These are phyloP conservation scores for Dactylonectria macrodidyma DNA, from an alignment of 2,329 filamentous ascomycete species.

Conservation along the genomic window DNA sequence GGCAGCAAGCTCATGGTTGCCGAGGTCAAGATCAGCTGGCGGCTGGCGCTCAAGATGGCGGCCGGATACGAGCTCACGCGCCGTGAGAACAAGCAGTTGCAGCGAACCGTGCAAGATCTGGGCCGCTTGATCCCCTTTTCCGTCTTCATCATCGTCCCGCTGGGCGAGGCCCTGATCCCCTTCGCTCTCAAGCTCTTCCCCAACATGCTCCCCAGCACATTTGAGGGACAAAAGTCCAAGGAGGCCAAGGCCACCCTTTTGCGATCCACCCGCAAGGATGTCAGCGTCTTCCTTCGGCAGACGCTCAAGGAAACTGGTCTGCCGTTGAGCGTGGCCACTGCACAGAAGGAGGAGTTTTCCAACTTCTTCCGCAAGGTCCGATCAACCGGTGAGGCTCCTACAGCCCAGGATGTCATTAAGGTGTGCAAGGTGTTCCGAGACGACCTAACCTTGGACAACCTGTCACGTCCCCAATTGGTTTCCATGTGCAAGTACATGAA, in stretches of 20 bases:
- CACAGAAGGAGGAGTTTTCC: conserved; percentile 93
- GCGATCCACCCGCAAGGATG: conserved; percentile 90
- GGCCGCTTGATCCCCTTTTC: conserved; percentile 95
- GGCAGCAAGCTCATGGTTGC: conserved; percentile 94
- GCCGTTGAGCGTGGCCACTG: conserved; percentile 85
- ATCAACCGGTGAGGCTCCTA: conserved; percentile 91
- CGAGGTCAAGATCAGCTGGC: conserved; percentile 93
- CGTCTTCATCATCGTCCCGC: conserved; percentile 96
- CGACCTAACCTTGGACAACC: conserved; percentile 95
- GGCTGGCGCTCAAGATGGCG: conserved; percentile 95
- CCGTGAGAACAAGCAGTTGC: conserved; percentile 92
- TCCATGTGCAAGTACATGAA: conserved; percentile 99
- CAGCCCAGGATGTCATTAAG: conserved; percentile 93
- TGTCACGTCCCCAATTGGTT: conserved; percentile 94
- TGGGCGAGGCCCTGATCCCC: conserved; percentile 93
- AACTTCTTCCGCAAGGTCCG: conserved; percentile 98
- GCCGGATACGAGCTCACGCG: conserved; percentile 96
- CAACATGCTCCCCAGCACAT: conserved; percentile 97
- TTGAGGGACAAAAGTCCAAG: conserved; percentile 91
- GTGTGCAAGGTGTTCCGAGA: conserved; percentile 99
- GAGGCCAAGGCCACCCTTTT: conserved; percentile 89
- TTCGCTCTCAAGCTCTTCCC: conserved; percentile 95
- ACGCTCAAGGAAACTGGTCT: conserved; percentile 95
- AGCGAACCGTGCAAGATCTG: conserved; percentile 94
- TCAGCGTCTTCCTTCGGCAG: conserved; percentile 89